A percentile compares a stretch with the other conserved stretches of the same genome.
Evolutionary conservation across 2,329 filamentous ascomycete genomes (phyloP).

Genomic region (Phialophora macrospora): DNA sequence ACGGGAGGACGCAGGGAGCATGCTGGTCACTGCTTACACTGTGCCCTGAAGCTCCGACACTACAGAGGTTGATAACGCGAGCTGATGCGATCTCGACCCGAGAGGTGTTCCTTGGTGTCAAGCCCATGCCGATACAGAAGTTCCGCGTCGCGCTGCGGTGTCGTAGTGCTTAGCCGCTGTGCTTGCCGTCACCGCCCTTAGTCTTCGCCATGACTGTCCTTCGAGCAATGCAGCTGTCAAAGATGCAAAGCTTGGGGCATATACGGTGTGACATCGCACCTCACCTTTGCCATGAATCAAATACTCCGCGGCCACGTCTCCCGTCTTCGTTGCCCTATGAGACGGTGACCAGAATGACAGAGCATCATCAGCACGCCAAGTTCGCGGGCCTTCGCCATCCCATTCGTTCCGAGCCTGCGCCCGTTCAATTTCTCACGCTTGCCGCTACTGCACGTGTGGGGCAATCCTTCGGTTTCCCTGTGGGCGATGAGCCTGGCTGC

Average conservation of each 20-base stretch:
- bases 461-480: constrained; percentile 19
- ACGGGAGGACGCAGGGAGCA: neutral
- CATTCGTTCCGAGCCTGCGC: constrained; percentile 13
- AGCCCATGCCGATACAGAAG: neutral
- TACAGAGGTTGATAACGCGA: neutral
- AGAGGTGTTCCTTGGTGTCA: neutral
- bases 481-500: neutral
- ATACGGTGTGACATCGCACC: neutral
- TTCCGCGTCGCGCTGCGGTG: too few relatives aligned
- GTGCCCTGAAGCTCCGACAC: neutral
- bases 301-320: neutral
- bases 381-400: neutral
- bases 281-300: neutral
- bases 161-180: too few relatives aligned
- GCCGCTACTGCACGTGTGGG: constrained; percentile 33
- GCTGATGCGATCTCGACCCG: neutral
- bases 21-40: neutral
- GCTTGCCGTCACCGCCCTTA: neutral
- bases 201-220: neutral
- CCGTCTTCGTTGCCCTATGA: too few relatives aligned
- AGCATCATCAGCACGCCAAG: constrained; percentile 1
- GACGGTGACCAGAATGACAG: neutral
- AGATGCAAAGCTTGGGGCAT: neutral
- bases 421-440: constrained; percentile 14
- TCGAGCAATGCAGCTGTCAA: neutral